Evolutionary conservation across 148 eudicot genomes (phyloP).

Genomic region (Linanthus parryae): DNA sequence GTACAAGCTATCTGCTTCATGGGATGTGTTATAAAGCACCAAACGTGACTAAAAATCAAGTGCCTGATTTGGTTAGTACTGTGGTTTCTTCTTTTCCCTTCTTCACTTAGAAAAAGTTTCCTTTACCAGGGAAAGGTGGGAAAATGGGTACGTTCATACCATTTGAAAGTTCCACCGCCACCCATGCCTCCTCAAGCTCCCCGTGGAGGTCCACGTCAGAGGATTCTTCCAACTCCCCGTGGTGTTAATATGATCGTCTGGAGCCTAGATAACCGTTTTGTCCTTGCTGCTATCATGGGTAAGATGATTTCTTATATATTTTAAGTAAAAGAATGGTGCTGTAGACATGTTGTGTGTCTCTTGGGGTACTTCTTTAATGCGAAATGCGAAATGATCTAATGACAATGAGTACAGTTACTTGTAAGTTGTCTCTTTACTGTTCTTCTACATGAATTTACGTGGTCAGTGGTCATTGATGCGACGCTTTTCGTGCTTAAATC

Average conservation of each 20-base stretch:
- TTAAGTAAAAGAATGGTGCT: too few relatives aligned
- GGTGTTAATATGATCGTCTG: conserved; percentile 97
- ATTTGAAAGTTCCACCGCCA: conserved; percentile 95
- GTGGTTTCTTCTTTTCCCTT: not conserved
- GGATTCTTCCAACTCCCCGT: conserved; percentile 85
- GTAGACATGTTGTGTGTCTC: too few relatives aligned
- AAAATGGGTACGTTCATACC: conserved; percentile 84
- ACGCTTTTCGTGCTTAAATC: too few relatives aligned
- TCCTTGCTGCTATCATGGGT: conserved; percentile 99
- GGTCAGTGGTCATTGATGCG: too few relatives aligned
- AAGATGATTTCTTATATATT: too few relatives aligned
- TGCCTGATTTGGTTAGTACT: not conserved
- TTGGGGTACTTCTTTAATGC: too few relatives aligned
- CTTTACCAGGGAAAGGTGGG: conserved; percentile 75
- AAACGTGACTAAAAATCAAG: not conserved
- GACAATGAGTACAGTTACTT: too few relatives aligned
- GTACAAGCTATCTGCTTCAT: not conserved
- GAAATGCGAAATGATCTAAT: too few relatives aligned
- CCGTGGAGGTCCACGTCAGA: conserved; percentile 91
- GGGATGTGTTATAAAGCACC: not conserved
- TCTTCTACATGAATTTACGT: too few relatives aligned
- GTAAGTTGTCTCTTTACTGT: too few relatives aligned
- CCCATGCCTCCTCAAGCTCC: conserved; percentile 85
- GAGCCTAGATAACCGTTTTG: conserved; percentile 97
- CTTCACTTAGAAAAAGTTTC: not conserved